A percentile compares a stretch with the other conserved stretches of the same genome.
These are phyloP conservation scores for Lactifluus subvellereus DNA, from an alignment of 768 basidiomycete genomes.

Conservation along the genomic window DNA sequence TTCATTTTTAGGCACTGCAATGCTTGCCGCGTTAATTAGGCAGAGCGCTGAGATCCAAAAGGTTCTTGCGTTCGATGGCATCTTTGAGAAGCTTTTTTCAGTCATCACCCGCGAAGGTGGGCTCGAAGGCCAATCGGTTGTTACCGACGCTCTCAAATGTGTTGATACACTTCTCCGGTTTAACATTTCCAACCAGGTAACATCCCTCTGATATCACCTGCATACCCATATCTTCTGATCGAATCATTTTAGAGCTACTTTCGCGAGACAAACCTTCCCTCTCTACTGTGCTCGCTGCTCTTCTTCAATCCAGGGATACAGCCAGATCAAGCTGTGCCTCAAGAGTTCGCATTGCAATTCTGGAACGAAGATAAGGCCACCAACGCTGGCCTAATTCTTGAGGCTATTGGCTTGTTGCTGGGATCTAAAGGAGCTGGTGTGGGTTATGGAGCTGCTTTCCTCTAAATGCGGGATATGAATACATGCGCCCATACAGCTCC, in stretches of 20 bases:
- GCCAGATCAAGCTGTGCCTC: conserved; percentile 54
- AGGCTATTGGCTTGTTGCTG: conserved; percentile 81
- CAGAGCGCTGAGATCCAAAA: conserved; percentile 95
- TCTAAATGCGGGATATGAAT: not conserved
- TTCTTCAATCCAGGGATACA: conserved; percentile 64
- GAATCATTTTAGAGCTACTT: conserved; percentile 76
- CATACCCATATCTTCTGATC: conserved; percentile 23
- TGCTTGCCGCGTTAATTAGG: conserved; percentile 74
- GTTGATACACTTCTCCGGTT: conserved; percentile 84
- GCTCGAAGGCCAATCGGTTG: conserved; percentile 81
- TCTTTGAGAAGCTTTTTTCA: conserved; percentile 91
- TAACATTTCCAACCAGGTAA: conserved; percentile 91
- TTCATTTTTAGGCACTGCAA: conserved; percentile 63
- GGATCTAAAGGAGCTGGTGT: conserved; percentile 63
- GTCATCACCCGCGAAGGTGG: conserved; percentile 87
- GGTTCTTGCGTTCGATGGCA: conserved; percentile 92
- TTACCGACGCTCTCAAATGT: conserved; percentile 80
- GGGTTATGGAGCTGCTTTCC: conserved; percentile 29
- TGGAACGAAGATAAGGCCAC: conserved; percentile 91
- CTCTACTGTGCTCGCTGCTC: conserved; percentile 59
- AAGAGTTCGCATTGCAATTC: conserved; percentile 91
- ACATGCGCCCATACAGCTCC: conserved; percentile 37
- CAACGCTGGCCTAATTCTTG: conserved; percentile 74
- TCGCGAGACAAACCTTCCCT: conserved; percentile 74
- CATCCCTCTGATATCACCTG: conserved; percentile 18